Conservation (phyloP, 306 rosid species). For the Erythrophleum fordii region DNA sequence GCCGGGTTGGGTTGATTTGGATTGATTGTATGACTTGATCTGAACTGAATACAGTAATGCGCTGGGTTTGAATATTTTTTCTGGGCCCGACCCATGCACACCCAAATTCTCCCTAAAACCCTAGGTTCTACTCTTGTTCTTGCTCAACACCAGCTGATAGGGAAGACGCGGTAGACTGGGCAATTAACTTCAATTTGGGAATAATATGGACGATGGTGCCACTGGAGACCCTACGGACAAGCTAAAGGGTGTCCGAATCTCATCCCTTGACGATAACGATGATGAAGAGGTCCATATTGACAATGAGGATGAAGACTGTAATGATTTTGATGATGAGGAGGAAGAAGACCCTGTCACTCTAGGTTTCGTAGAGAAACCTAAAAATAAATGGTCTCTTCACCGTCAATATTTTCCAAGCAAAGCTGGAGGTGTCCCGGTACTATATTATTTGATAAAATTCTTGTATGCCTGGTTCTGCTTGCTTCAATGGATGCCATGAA, state of each 20-base stretch:
- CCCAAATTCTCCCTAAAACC: neutral
- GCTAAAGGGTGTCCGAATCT: slow-evolving; percentile 47
- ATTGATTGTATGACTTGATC: no score
- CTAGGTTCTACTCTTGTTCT: neutral
- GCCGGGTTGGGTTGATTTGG: no score
- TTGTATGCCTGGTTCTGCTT: neutral
- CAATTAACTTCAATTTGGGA: neutral
- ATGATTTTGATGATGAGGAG: slow-evolving; percentile 42
- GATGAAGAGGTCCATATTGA: slow-evolving; percentile 31
- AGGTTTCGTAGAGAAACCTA: slow-evolving; percentile 70
- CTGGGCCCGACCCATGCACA: no score
- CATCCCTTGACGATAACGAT: slow-evolving; percentile 40
- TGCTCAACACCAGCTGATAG: neutral
- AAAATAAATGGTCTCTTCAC: slow-evolving; percentile 55
- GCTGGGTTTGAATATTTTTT: no score
- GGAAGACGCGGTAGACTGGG: neutral
- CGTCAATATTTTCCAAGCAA: slow-evolving; percentile 83
- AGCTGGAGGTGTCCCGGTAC: slow-evolving; percentile 91
- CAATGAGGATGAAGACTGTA: slow-evolving; percentile 20
- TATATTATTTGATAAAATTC: slow-evolving; percentile 17
- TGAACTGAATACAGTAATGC: no score
- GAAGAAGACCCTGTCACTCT: slow-evolving; percentile 60
- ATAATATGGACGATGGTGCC: slow-evolving; percentile 42
- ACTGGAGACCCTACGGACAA: slow-evolving; percentile 40
- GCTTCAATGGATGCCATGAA: neutral